Conservation (phyloP, 805 yeast species). For the Ogataea henricii region DNA sequence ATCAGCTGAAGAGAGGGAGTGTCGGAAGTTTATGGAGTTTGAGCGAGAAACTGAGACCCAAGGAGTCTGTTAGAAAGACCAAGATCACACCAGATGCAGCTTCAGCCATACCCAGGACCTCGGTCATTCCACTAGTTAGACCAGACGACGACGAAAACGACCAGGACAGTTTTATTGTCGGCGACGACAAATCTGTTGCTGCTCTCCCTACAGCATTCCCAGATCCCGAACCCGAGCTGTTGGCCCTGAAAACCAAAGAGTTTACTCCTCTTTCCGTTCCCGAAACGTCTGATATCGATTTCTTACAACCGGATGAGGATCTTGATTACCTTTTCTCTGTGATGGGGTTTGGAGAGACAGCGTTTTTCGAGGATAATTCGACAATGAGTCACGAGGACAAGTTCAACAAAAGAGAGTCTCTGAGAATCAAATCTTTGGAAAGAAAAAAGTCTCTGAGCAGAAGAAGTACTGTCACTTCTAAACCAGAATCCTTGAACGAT, state of each 20-base stretch:
- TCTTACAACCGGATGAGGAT: slow-evolving; percentile 29
- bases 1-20: slow-evolving; percentile 3
- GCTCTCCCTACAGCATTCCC: neutral
- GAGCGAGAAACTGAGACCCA: slow-evolving; percentile 3
- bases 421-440: slow-evolving; percentile 40
- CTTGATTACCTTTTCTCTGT: slow-evolving; percentile 41
- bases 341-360: slow-evolving; percentile 43
- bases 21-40: slow-evolving; percentile 5
- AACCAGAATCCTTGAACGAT: slow-evolving; percentile 16
- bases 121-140: neutral
- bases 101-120: too few species aligned
- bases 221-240: neutral
- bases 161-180: slow-evolving; percentile 17
- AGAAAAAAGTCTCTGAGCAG: slow-evolving; percentile 37
- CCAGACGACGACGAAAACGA: slow-evolving; percentile 17
- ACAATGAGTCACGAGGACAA: slow-evolving; percentile 32
- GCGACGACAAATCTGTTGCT: slow-evolving; percentile 17
- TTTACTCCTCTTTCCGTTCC: neutral
- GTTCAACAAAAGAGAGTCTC: slow-evolving; percentile 32
- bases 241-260: too few species aligned
- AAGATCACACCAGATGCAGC: neutral
- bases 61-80: neutral
- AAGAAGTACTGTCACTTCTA: slow-evolving; percentile 28
- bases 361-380: slow-evolving; percentile 33
- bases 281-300: slow-evolving; percentile 3